phyloP scores from a whole-genome alignment of 306 rosid genomes.

The Crotalaria pallida region DNA sequence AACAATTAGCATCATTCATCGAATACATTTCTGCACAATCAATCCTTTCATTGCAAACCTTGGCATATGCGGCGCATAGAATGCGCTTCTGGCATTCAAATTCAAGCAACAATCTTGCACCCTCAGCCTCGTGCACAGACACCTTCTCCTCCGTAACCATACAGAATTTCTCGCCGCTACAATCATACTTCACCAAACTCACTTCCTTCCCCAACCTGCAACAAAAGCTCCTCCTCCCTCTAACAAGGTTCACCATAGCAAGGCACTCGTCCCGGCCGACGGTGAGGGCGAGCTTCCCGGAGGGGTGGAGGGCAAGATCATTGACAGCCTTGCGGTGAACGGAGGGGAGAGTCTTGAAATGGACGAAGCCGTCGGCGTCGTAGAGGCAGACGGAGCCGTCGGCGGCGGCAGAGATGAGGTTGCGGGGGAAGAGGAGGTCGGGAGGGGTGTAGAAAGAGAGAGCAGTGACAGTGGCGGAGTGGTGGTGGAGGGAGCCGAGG shows the following conservation, averaged over 20 bases:
- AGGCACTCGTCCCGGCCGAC: slow-evolving; percentile 70
- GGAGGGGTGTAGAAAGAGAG: slow-evolving; percentile 73
- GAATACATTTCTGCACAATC: too few species aligned
- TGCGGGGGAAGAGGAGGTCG: slow-evolving; percentile 62
- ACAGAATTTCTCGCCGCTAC: slow-evolving; percentile 52
- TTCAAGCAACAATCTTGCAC: slow-evolving; percentile 59
- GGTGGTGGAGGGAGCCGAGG: slow-evolving; percentile 77
- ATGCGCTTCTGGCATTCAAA: slow-evolving; percentile 48
- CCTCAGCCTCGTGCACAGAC: slow-evolving; percentile 75
- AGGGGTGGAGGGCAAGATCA: slow-evolving; percentile 72
- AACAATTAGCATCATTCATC: too few species aligned
- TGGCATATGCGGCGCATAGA: slow-evolving; percentile 57
- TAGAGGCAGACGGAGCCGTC: slow-evolving; percentile 62
- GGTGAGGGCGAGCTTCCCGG: slow-evolving; percentile 75
- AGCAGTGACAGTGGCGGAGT: slow-evolving; percentile 69
- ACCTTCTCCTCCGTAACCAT: slow-evolving; percentile 59
- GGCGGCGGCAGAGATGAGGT: slow-evolving; percentile 77
- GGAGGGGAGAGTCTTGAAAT: slow-evolving; percentile 43
- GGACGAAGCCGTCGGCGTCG: slow-evolving; percentile 83
- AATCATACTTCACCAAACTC: slow-evolving; percentile 46
- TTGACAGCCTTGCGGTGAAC: slow-evolving; percentile 65
- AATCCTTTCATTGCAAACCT: too few species aligned
- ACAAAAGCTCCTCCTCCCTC: slow-evolving; percentile 75
- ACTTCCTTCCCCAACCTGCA: slow-evolving; percentile 67
- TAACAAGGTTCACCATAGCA: slow-evolving; percentile 68